Evolutionary conservation across 352 stramenopile species (phyloP).

Genomic region (Pythium volutum): DNA sequence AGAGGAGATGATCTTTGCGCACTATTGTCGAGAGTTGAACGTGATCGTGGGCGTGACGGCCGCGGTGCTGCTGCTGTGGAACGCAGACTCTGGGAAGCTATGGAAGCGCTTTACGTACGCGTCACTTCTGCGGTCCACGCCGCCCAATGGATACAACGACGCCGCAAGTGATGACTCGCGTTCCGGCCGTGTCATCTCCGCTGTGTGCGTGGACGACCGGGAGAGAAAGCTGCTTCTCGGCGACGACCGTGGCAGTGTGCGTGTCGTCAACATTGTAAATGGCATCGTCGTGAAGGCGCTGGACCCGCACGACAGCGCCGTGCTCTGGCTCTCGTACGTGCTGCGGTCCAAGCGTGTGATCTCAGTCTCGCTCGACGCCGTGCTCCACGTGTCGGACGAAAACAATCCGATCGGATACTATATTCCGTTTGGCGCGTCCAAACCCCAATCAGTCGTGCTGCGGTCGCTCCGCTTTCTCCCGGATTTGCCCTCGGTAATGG

Average conservation of each 20-base stretch:
- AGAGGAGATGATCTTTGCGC: slow-evolving; percentile 62
- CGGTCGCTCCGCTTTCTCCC: slow-evolving; percentile 54
- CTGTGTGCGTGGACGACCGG: slow-evolving; percentile 78
- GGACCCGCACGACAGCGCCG: slow-evolving; percentile 44
- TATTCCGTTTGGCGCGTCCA: slow-evolving; percentile 50
- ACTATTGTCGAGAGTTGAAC: slow-evolving; percentile 55
- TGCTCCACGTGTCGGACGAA: slow-evolving; percentile 68
- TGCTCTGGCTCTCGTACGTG: slow-evolving; percentile 56
- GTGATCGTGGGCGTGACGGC: slow-evolving; percentile 53
- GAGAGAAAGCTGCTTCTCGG: slow-evolving; percentile 80
- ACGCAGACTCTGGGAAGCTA: slow-evolving; percentile 42
- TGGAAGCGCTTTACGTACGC: slow-evolving; percentile 57
- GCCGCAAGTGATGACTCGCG: not conserved
- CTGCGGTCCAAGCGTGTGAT: slow-evolving; percentile 60
- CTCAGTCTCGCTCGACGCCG: slow-evolving; percentile 53
- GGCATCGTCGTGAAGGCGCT: slow-evolving; percentile 84
- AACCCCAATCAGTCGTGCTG: slow-evolving; percentile 54
- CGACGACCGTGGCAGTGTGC: slow-evolving; percentile 59
- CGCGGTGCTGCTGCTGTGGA: slow-evolving; percentile 59
- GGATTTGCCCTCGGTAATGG: not conserved
- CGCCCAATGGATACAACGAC: slow-evolving; percentile 12
- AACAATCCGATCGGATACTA: slow-evolving; percentile 72
- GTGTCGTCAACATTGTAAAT: slow-evolving; percentile 74
- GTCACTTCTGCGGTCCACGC: slow-evolving; percentile 29
- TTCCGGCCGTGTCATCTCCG: slow-evolving; percentile 36